These are phyloP conservation scores for Termitomyces sp. DNA, from an alignment of 1,284 basidiomycete genomes.

Conservation along the genomic window DNA sequence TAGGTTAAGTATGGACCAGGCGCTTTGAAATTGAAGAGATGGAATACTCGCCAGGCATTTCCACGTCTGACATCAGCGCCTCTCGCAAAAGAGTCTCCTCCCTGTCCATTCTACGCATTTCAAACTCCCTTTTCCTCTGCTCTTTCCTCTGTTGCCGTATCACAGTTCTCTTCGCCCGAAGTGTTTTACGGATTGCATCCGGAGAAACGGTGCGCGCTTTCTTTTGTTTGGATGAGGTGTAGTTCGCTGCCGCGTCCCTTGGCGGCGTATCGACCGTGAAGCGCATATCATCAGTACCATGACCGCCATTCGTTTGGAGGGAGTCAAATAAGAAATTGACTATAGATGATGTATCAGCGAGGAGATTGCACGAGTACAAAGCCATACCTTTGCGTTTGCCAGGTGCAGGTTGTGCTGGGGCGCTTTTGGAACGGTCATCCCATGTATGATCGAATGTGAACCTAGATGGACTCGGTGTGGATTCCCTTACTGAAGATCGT, in stretches of 20 bases:
- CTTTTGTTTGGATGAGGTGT: constrained; percentile 33
- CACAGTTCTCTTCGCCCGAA: constrained; percentile 32
- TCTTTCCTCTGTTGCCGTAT: constrained; percentile 36
- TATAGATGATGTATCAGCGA: neutral
- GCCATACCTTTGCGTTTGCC: constrained; percentile 45
- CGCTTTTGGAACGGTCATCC: constrained; percentile 12
- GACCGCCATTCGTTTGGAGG: constrained; percentile 25
- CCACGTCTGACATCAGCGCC: constrained; percentile 27
- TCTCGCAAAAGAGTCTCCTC: constrained; percentile 36
- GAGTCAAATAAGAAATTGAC: constrained; percentile 24
- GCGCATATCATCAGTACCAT: constrained; percentile 18
- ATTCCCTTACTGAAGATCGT: neutral
- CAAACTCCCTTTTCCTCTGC: constrained; percentile 30
- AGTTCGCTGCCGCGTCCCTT: constrained; percentile 27
- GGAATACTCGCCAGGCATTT: constrained; percentile 19
- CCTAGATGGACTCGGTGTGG: neutral
- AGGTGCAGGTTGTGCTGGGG: constrained; percentile 17
- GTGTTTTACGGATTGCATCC: constrained; percentile 30
- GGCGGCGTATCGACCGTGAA: constrained; percentile 22
- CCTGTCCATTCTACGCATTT: constrained; percentile 33
- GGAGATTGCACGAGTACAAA: neutral
- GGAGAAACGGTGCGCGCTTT: constrained; percentile 46
- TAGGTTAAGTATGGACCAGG: neutral
- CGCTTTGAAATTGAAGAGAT: neutral
- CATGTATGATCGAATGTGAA: neutral